Evolutionary conservation across 2,329 filamentous ascomycete species (phyloP).

Genomic region (Aureobasidium namibiae): DNA sequence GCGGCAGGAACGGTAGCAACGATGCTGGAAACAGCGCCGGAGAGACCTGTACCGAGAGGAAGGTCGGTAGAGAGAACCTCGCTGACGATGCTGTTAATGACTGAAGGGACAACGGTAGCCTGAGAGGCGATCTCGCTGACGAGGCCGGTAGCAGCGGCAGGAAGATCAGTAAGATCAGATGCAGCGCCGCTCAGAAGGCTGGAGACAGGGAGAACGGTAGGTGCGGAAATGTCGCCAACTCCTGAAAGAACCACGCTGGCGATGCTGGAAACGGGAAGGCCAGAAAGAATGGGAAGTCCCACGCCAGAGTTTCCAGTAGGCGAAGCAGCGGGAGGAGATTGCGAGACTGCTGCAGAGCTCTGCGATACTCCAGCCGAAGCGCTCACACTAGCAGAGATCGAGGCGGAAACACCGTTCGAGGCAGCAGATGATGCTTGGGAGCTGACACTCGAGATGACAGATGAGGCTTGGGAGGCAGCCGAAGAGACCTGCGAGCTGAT

Average conservation of each 20-base stretch:
- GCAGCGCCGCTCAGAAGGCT: neutral
- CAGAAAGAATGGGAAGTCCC: neutral
- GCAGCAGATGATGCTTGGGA: neutral
- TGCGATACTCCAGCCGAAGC: neutral
- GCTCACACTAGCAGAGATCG: neutral
- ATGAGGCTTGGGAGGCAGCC: neutral
- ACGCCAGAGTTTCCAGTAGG: neutral
- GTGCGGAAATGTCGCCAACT: neutral
- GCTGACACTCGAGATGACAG: neutral
- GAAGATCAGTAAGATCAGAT: neutral
- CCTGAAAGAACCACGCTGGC: neutral
- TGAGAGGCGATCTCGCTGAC: neutral
- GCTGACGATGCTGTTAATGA: neutral
- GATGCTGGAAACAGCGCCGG: neutral
- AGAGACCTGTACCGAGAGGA: too few relatives aligned
- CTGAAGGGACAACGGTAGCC: neutral
- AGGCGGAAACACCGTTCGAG: neutral
- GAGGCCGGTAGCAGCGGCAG: neutral
- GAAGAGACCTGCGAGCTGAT: neutral
- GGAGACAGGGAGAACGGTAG: neutral
- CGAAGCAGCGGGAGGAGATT: neutral
- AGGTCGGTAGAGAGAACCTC: neutral
- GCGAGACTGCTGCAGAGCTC: neutral
- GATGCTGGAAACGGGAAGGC: neutral
- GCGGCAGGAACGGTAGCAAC: neutral